Evolutionary conservation across 2,329 filamentous ascomycete genomes (phyloP).

Genomic region (Didymella glomerata): DNA sequence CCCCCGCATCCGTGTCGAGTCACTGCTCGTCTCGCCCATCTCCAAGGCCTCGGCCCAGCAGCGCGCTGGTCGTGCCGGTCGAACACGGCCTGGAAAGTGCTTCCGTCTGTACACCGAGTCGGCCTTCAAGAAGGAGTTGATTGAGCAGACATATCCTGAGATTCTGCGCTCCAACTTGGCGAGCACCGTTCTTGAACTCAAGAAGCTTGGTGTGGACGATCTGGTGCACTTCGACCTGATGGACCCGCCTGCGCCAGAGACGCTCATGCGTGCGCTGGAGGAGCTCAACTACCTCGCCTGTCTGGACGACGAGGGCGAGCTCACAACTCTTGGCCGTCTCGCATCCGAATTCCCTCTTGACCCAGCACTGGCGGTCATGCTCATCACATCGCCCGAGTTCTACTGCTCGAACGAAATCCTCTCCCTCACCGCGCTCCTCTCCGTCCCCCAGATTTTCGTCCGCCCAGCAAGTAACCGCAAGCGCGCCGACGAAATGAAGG

Average conservation of each 20-base stretch:
- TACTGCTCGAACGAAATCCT: conserved; percentile 99
- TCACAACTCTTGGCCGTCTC: conserved; percentile 83
- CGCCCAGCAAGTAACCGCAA: conserved; percentile 86
- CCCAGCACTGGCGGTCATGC: conserved; percentile 93
- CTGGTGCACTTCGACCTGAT: conserved; percentile 98
- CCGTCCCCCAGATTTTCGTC: conserved; percentile 92
- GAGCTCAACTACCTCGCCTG: conserved; percentile 98
- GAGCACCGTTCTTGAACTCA: conserved; percentile 93
- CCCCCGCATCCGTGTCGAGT: conserved; percentile 94
- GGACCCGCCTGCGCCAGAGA: conserved; percentile 97
- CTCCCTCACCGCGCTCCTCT: conserved; percentile 91
- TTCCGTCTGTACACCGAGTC: conserved; percentile 95
- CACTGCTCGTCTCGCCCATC: conserved; percentile 94
- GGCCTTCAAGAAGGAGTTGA: conserved; percentile 97
- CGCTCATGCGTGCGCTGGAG: conserved; percentile 95
- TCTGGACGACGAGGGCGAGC: conserved; percentile 92
- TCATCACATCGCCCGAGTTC: conserved; percentile 96
- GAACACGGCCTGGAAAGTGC: conserved; percentile 97
- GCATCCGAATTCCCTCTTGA: conserved; percentile 97
- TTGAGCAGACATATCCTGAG: conserved; percentile 96
- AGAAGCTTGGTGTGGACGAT: conserved; percentile 95
- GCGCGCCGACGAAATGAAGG: conserved; percentile 97
- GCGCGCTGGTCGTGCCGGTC: conserved; percentile 97
- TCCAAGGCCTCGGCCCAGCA: conserved; percentile 98
- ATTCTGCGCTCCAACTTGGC: conserved; percentile 93